Evolutionary conservation across 78 protist genomes (phyloP).

Genomic region (Diacronema lutheri): DNA sequence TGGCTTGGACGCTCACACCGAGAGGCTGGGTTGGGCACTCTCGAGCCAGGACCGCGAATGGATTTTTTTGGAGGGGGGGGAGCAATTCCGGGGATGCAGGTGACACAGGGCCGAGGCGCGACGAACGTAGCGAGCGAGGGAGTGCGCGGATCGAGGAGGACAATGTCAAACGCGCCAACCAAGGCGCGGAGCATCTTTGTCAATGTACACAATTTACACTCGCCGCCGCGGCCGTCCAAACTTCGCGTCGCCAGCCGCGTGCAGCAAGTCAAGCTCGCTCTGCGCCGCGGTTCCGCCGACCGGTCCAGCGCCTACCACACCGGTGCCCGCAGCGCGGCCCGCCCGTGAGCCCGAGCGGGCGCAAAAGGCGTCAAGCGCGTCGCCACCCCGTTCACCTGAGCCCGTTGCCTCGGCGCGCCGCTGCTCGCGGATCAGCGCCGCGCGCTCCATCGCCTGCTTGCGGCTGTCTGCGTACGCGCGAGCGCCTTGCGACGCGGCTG

Average conservation of each 20-base stretch:
- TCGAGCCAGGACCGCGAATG: too few species aligned
- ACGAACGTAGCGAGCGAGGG: too few species aligned
- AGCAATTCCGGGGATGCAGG: too few species aligned
- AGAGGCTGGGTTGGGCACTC: too few species aligned
- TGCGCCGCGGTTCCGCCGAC: neutral
- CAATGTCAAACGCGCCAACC: too few species aligned
- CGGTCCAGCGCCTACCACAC: neutral
- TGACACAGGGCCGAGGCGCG: too few species aligned
- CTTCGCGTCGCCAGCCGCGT: neutral
- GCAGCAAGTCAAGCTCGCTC: neutral
- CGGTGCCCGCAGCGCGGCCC: neutral
- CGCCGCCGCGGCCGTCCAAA: neutral
- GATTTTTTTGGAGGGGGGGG: too few species aligned
- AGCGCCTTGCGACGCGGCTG: neutral
- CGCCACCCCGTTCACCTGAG: too few species aligned
- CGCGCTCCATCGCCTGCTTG: neutral
- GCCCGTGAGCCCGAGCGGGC: neutral
- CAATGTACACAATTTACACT: too few species aligned
- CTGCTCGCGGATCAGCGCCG: neutral
- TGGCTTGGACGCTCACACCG: too few species aligned
- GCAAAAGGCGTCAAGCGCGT: neutral
- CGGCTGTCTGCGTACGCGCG: neutral
- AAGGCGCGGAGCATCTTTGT: too few species aligned
- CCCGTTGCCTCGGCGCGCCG: neutral
- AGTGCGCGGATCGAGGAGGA: too few species aligned